A percentile compares a stretch with the other conserved stretches of the same genome.
These are phyloP conservation scores for Schwanniomyces pseudopolymorphus DNA, from an alignment of 805 yeast species.

Conservation along the genomic window DNA sequence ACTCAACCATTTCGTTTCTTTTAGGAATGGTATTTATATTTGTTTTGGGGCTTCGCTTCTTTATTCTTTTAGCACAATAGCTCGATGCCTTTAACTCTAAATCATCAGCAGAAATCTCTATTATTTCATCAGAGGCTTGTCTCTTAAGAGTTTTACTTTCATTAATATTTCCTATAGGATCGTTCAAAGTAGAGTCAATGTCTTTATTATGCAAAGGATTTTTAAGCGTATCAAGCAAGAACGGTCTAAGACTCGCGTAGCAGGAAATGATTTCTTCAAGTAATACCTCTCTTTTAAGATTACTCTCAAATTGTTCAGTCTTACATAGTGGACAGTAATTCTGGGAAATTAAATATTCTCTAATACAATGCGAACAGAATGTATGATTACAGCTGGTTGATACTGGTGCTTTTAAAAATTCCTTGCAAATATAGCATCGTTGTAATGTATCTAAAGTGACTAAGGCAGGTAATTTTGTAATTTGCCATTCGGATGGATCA, in stretches of 20 bases:
- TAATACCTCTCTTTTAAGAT: conserved; percentile 61
- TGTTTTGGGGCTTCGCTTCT: conserved; percentile 2
- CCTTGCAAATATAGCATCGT: conserved; percentile 88
- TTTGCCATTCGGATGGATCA: conserved; percentile 73
- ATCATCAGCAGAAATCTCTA: conserved; percentile 12
- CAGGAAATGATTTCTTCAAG: conserved; percentile 70
- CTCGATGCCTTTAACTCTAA: conserved; percentile 1
- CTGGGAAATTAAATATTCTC: conserved; percentile 61
- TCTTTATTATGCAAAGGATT: conserved; percentile 2
- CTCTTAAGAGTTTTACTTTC: conserved; percentile 10
- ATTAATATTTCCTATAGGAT: neutral
- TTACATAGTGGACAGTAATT: conserved; percentile 79
- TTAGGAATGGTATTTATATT: conserved; percentile 12
- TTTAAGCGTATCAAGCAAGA: conserved; percentile 30
- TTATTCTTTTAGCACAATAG: conserved; percentile 5
- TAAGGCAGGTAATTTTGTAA: conserved; percentile 54
- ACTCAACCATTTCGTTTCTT: conserved; percentile 41
- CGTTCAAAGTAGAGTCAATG: neutral
- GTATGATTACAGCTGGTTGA: conserved; percentile 84
- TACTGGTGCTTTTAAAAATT: conserved; percentile 75
- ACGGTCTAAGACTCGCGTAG: conserved; percentile 43
- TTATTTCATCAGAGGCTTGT: conserved; percentile 10
- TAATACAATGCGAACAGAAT: conserved; percentile 83
- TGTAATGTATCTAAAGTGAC: conserved; percentile 65
- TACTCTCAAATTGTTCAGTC: conserved; percentile 66